Percentiles rank a stretch among this genome's conserved stretches.
These are phyloP conservation scores for Epichloe sibirici DNA, from an alignment of 2,329 filamentous ascomycete species.

Conservation along the genomic window DNA sequence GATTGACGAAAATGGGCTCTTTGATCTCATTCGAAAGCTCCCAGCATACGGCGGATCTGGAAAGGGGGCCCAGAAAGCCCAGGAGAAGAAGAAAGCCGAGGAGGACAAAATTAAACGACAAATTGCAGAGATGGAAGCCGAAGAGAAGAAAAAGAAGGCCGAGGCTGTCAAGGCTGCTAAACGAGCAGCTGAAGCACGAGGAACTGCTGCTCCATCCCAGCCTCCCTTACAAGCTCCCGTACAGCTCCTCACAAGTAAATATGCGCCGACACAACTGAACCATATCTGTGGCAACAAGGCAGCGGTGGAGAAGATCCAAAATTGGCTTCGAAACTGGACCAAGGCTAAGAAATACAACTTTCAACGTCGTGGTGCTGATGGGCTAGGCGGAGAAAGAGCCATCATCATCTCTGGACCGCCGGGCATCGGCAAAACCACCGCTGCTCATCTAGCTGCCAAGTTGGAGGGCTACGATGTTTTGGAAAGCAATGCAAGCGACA, in stretches of 20 bases:
- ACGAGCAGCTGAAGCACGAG: constrained; percentile 21
- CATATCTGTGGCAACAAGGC: constrained; percentile 95
- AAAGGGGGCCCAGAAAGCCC: constrained; percentile 74
- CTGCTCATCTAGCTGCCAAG: constrained; percentile 86
- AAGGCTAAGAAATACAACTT: constrained; percentile 71
- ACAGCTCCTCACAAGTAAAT: constrained; percentile 87
- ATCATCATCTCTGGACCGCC: constrained; percentile 92
- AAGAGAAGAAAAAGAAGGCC: constrained; percentile 52
- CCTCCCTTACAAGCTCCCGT: constrained; percentile 35
- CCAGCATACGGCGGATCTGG: constrained; percentile 80
- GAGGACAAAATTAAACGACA: constrained; percentile 70
- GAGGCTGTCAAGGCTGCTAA: constrained; percentile 41
- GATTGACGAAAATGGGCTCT: constrained; percentile 87
- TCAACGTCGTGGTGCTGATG: constrained; percentile 71
- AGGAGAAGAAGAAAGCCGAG: constrained; percentile 75
- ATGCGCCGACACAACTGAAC: constrained; percentile 70
- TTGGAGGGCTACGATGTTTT: constrained; percentile 87
- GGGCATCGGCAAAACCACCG: constrained; percentile 94
- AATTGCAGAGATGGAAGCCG: constrained; percentile 73
- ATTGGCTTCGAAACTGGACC: constrained; percentile 74
- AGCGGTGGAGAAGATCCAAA: constrained; percentile 78
- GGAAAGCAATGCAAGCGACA: constrained; percentile 92
- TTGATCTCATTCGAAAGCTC: constrained; percentile 67
- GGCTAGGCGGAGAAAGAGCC: constrained; percentile 71
- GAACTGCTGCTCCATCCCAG: constrained; percentile 21